Percentiles rank a stretch among this genome's conserved stretches.
Conservation (phyloP, 345 rosid genomes). For the Geranium brycei region DNA sequence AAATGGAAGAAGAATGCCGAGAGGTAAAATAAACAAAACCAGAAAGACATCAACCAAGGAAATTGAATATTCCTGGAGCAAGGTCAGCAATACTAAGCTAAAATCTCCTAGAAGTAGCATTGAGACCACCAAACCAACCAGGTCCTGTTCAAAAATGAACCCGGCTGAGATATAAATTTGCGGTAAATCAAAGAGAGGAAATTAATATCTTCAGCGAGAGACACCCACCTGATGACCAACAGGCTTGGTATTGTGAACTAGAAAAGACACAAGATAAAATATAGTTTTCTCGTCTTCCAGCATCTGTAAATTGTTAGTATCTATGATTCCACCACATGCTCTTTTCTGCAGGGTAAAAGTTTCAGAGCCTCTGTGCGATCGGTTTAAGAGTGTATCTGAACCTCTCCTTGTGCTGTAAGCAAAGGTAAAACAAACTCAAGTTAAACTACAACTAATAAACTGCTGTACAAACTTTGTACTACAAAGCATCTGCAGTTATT, state of each 20-base stretch:
- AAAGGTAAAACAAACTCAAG: constrained; percentile 7
- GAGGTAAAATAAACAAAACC: constrained; percentile 76
- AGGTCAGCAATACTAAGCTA: constrained; percentile 94
- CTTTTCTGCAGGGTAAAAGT: constrained; percentile 34
- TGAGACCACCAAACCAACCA: constrained; percentile 96
- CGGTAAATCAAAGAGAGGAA: constrained; percentile 3
- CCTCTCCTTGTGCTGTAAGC: constrained; percentile 20
- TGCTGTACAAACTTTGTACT: too few species aligned
- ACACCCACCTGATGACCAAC: constrained; percentile 87
- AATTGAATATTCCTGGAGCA: constrained; percentile 91
- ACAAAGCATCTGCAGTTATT: too few species aligned
- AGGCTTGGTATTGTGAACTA: constrained; percentile 91
- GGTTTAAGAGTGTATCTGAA: constrained; percentile 34
- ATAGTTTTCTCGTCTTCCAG: constrained; percentile 81
- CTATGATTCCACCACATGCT: constrained; percentile 49
- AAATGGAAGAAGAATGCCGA: constrained; percentile 88
- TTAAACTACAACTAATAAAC: too few species aligned
- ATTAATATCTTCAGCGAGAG: background rate
- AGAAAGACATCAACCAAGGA: constrained; percentile 77
- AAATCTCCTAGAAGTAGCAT: constrained; percentile 95
- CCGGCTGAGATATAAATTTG: constrained; percentile 1
- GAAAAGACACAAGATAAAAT: constrained; percentile 72
- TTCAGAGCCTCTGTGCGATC: constrained; percentile 31
- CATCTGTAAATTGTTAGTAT: constrained; percentile 57
- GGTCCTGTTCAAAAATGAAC: constrained; percentile 47